A percentile compares a stretch with the other conserved stretches of the same genome.
Evolutionary conservation across 257 asterid genomes (phyloP).

Genomic region (Mitragyna speciosa): DNA sequence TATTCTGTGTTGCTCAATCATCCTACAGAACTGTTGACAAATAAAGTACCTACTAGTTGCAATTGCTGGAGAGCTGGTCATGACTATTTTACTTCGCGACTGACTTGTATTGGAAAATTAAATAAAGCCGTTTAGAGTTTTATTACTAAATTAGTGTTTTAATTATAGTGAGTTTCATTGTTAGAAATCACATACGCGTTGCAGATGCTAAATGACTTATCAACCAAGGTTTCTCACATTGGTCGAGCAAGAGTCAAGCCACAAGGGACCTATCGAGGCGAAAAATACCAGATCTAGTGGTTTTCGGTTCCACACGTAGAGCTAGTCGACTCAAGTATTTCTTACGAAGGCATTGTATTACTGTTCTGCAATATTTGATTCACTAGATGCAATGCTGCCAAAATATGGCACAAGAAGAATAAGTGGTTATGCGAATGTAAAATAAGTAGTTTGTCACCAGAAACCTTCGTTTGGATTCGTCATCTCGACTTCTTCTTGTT

Average conservation of each 20-base stretch:
- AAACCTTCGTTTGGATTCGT: neutral
- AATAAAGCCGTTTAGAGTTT: too few species aligned
- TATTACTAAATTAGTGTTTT: too few species aligned
- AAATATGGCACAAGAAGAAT: conserved; percentile 52
- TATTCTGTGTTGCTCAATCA: neutral
- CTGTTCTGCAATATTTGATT: conserved; percentile 77
- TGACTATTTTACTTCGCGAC: too few species aligned
- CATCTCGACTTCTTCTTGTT: neutral
- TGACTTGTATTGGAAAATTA: too few species aligned
- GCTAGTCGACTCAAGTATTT: too few species aligned
- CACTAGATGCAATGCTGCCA: conserved; percentile 65
- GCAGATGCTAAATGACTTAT: conserved; percentile 54
- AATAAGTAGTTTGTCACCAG: neutral
- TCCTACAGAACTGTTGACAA: neutral
- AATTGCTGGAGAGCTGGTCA: too few species aligned
- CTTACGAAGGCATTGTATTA: conserved; percentile 83
- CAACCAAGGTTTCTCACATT: conserved; percentile 59
- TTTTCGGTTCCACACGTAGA: too few species aligned
- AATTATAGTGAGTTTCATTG: too few species aligned
- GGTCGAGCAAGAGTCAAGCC: conserved; percentile 86
- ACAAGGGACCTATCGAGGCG: conserved; percentile 83
- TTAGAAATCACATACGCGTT: too few species aligned
- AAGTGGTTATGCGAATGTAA: neutral
- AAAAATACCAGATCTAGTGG: too few species aligned
- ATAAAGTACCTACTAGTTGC: too few species aligned